Conservation (phyloP, 1,139 yeast genomes). For the Taiozyma sp. region DNA sequence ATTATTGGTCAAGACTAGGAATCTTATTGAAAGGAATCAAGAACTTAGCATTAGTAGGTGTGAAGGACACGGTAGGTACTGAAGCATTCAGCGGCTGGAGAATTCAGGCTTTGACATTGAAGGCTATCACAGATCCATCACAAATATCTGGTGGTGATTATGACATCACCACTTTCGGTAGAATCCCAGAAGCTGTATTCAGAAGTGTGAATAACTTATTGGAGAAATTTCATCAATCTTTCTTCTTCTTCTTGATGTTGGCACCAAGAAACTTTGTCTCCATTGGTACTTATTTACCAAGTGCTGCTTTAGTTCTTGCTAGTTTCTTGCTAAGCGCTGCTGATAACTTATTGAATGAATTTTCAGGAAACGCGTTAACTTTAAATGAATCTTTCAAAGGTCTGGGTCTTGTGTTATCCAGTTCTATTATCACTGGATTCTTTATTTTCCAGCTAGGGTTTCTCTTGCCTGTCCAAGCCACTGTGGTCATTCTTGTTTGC, state of each 20-base stretch:
- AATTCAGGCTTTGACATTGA: constrained; percentile 81
- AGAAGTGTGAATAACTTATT: constrained; percentile 87
- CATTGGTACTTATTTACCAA: constrained; percentile 88
- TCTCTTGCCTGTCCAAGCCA: constrained; percentile 10
- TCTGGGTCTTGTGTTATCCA: constrained; percentile 3
- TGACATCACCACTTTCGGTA: constrained; percentile 89
- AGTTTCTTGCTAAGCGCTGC: constrained; percentile 70
- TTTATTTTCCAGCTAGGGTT: constrained; percentile 20
- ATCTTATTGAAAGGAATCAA: constrained; percentile 61
- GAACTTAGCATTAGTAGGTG: constrained; percentile 67
- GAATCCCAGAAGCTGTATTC: constrained; percentile 81
- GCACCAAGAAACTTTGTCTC: constrained; percentile 81
- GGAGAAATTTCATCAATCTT: constrained; percentile 96
- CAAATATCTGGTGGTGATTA: constrained; percentile 33
- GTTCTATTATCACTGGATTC: constrained; percentile 22
- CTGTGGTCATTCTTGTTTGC: constrained; percentile 9
- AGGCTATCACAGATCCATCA: constrained; percentile 47
- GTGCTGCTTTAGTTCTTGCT: constrained; percentile 69
- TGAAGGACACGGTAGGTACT: constrained; percentile 56
- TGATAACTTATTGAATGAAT: constrained; percentile 44
- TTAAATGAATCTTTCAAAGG: constrained; percentile 2
- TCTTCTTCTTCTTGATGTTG: constrained; percentile 82
- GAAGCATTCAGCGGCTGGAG: constrained; percentile 97
- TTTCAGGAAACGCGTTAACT: constrained; percentile 21
- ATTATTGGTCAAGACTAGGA: constrained; percentile 45